Evolutionary conservation across 2,329 filamentous ascomycete species (phyloP), one percentile per base, ranked within the genome.

Genomic region (Nemania sp.): DNA sequence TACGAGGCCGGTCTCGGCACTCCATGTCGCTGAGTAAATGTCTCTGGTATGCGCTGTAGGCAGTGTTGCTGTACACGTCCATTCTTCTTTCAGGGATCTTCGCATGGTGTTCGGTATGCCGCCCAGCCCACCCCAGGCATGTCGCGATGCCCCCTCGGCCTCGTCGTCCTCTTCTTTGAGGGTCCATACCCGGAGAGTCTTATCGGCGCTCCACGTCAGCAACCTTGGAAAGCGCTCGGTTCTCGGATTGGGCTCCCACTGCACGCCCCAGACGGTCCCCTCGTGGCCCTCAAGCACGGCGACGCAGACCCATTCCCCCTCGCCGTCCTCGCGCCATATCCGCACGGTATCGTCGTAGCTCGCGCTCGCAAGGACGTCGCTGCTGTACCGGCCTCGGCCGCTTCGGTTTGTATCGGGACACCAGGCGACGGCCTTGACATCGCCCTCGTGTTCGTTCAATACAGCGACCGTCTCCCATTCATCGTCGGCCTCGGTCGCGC

Each of bases 401-500:
- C 73, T 75, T 20, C 80, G 73, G 20, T 76, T 78, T 9, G 77
- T 81, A 48, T 86, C 84, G 0, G 91, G 91, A 69, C 94, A 92
- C 94, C 94, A 99, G 2, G 86, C 84, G 1, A 99, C 90, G 60
- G 86, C 90, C 72, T 99, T 99, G 62, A 99, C 92, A 73, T 99
- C 94, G 19, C 90, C 92, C 41, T 92, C 89, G 70, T 99, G 94
- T 73, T 97, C 94, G 72, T 90, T 91, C 66, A 97, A 80, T 48
- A 97, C 93, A 0, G 93, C 94, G 14, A 97, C 86, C 1, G 94
- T 97, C 79, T 99, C 94, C 77, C 92, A 97, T 70, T 97, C 94
- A 70, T 96, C 93, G 50, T 96, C 92, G 14, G 87, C 89, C 62
- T 89, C 87, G 50, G 76, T 75, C 7, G 75, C 74, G 33, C 83